Percentiles rank a stretch among this genome's conserved stretches.
phyloP scores from a whole-genome alignment of 345 rosid genomes.

The Lumnitzera racemosa region DNA sequence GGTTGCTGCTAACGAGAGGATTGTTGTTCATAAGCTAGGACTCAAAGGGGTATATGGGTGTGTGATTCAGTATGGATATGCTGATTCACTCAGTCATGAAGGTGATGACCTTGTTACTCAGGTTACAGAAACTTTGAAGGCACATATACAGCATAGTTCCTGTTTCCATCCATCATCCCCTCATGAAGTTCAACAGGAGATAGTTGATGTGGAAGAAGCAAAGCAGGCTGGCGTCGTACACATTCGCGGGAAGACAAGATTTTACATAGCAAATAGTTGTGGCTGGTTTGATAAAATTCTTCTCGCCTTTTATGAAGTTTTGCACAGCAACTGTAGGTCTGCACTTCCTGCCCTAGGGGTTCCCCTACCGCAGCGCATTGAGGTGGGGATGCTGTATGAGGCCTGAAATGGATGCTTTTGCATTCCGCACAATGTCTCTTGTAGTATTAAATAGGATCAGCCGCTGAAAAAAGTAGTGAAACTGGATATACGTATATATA shows the following conservation, averaged over 20 bases:
- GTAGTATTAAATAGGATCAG: too few relatives aligned
- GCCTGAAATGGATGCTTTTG: constrained; percentile 21
- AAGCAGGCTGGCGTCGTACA: constrained; percentile 42
- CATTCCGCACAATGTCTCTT: too few relatives aligned
- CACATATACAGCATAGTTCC: constrained; percentile 18
- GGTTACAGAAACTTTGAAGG: constrained; percentile 33
- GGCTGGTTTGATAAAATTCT: constrained; percentile 41
- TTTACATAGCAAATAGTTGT: constrained; percentile 34
- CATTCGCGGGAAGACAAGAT: constrained; percentile 58
- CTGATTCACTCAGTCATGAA: constrained; percentile 46
- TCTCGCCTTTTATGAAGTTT: constrained; percentile 52
- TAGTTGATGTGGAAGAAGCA: constrained; percentile 29
- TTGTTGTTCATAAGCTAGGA: constrained; percentile 31
- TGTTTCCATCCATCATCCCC: constrained; percentile 5
- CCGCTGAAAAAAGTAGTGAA: neutral
- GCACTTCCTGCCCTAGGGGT: constrained; percentile 53
- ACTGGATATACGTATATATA: neutral
- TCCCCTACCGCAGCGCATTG: constrained; percentile 39
- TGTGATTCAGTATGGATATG: constrained; percentile 58
- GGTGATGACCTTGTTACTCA: constrained; percentile 42
- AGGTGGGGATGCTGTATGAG: constrained; percentile 63
- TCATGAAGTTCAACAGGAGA: constrained; percentile 26
- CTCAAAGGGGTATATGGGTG: constrained; percentile 46
- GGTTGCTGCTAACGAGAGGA: constrained; percentile 45
- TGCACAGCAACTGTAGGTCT: constrained; percentile 58